Conservation (phyloP, 106 monocot species). For the Iris macrosiphon region DNA sequence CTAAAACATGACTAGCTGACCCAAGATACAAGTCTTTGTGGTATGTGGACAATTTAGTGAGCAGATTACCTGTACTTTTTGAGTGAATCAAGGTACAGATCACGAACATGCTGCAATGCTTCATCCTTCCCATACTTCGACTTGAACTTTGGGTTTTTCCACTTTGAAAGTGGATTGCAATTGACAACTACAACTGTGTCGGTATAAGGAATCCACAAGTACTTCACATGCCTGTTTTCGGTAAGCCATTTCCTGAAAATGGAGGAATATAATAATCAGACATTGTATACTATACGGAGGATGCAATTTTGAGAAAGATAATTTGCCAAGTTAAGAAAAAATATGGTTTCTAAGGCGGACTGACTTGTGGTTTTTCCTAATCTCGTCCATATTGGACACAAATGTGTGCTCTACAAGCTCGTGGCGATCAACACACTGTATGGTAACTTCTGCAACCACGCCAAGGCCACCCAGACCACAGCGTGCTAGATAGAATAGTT, state of each 20-base stretch:
- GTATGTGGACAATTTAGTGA: background rate
- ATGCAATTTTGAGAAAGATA: no score
- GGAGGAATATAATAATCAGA: background rate
- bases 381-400: conserved; percentile 60
- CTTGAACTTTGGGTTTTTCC: conserved; percentile 51
- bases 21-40: no score
- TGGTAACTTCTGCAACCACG: conserved; percentile 91
- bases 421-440: conserved; percentile 91
- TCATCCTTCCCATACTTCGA: conserved; percentile 72
- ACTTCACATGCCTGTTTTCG: conserved; percentile 94
- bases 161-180: conserved; percentile 87
- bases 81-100: conserved; percentile 68
- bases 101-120: conserved; percentile 67
- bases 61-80: conserved; percentile 55
- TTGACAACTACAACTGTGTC: conserved; percentile 79
- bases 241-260: conserved; percentile 85
- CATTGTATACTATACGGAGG: no score
- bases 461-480: conserved; percentile 95
- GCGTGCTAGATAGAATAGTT: conserved; percentile 82
- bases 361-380: conserved; percentile 96
- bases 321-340: background rate
- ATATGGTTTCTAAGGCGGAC: no score
- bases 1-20: no score
- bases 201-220: conserved; percentile 94
- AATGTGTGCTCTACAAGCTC: conserved; percentile 96